These are phyloP conservation scores for Casuarina glauca DNA, from an alignment of 306 rosid genomes.

Conservation along the genomic window DNA sequence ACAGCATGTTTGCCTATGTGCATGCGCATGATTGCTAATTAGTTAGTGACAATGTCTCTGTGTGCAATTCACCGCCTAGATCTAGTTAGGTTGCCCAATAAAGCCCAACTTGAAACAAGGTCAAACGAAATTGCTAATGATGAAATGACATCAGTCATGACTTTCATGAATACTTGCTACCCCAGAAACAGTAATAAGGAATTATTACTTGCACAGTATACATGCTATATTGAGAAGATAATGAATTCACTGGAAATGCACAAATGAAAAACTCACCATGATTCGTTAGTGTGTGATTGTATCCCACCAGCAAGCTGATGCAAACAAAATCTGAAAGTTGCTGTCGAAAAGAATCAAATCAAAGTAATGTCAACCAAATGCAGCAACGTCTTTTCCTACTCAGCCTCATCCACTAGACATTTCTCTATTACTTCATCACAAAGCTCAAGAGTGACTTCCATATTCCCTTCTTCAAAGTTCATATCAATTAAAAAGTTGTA, in stretches of 20 bases:
- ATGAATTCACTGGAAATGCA: not conserved
- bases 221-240: not conserved
- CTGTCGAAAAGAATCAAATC: slow-evolving; percentile 14
- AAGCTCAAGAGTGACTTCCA: slow-evolving; percentile 69
- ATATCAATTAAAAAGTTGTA: slow-evolving; percentile 75
- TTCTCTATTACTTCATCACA: slow-evolving; percentile 89
- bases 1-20: not conserved
- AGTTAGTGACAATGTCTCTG: no score
- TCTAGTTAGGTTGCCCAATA: not conserved
- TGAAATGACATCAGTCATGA: not conserved
- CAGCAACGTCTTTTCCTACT: slow-evolving; percentile 31
- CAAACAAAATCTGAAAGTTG: slow-evolving; percentile 10
- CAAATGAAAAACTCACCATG: slow-evolving; percentile 11
- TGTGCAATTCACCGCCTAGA: not conserved
- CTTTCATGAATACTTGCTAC: not conserved
- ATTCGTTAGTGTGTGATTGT: slow-evolving; percentile 8
- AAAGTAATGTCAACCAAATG: slow-evolving; percentile 17
- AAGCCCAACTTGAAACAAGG: not conserved
- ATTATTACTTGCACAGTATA: not conserved
- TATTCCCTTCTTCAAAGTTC: slow-evolving; percentile 75
- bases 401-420: slow-evolving; percentile 47
- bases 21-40: not conserved
- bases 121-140: not conserved
- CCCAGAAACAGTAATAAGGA: slow-evolving; percentile 4
- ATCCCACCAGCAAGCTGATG: slow-evolving; percentile 22